Percentiles rank a stretch among this genome's conserved stretches.
Conservation (phyloP, 805 yeast species). For the Yarrowia sp. region DNA sequence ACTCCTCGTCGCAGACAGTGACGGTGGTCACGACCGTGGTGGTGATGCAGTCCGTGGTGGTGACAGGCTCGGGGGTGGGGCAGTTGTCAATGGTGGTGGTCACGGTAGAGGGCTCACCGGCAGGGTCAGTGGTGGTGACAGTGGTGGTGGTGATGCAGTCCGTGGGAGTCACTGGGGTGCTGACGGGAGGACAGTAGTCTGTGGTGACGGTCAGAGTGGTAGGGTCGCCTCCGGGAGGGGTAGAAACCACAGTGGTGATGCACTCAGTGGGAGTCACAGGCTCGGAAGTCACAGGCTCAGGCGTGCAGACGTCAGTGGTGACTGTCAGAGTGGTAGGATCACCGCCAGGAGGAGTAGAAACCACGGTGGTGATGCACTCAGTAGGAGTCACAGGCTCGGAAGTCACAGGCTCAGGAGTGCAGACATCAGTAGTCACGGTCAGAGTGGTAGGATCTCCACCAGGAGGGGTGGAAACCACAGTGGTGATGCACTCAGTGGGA, state of each 20-base stretch:
- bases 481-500: too few relatives aligned
- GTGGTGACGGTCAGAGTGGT: conserved; percentile 18
- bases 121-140: conserved; percentile 13
- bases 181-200: conserved; percentile 17
- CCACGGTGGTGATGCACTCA: conserved; percentile 2
- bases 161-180: conserved; percentile 2
- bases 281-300: background rate
- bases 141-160: conserved; percentile 17
- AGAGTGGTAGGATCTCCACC: conserved; percentile 6
- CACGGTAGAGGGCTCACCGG: conserved; percentile 12
- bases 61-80: conserved; percentile 13
- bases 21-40: conserved; percentile 14
- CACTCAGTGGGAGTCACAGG: conserved; percentile 2
- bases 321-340: conserved; percentile 11
- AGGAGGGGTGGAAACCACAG: too few relatives aligned
- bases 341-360: background rate
- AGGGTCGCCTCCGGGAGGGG: conserved; percentile 1
- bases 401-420: background rate
- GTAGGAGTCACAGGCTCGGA: conserved; percentile 2
- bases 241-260: background rate
- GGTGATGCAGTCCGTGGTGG: conserved; percentile 20
- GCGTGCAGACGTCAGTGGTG: conserved; percentile 19
- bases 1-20: conserved; percentile 16
- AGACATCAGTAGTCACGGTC: conserved; percentile 2
- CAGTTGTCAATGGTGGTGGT: conserved; percentile 21